Evolutionary conservation across 768 basidiomycete genomes (phyloP).

Genomic region (Panellus pusillus): DNA sequence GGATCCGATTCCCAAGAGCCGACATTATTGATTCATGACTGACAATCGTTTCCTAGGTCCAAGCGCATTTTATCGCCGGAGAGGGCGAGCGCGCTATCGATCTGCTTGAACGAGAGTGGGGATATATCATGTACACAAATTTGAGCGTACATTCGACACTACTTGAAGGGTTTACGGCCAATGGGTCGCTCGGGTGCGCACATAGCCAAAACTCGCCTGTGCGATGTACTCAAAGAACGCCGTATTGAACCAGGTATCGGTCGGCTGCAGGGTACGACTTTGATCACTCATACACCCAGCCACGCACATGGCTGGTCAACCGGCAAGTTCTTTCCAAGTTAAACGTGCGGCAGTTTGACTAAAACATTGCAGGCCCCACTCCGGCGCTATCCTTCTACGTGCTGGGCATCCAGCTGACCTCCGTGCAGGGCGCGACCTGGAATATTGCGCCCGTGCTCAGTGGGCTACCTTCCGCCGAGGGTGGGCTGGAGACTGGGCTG

Average conservation of each 20-base stretch:
- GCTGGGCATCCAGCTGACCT: conserved; percentile 43
- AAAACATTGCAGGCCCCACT: conserved; percentile 35
- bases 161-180: conserved; percentile 47
- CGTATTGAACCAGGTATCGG: conserved; percentile 40
- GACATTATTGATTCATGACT: background rate
- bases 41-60: conserved; percentile 33
- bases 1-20: background rate
- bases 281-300: conserved; percentile 46
- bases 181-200: conserved; percentile 44
- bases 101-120: conserved; percentile 47
- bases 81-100: conserved; percentile 48
- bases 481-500: conserved; percentile 45
- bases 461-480: conserved; percentile 41
- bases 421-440: conserved; percentile 43
- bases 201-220: too few relatives aligned
- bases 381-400: conserved; percentile 49
- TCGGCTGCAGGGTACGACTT: conserved; percentile 45
- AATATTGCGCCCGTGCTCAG: conserved; percentile 43
- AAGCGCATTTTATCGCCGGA: conserved; percentile 49
- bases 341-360: background rate
- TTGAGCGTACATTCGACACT: conserved; percentile 41
- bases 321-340: background rate
- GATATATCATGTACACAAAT: conserved; percentile 50
- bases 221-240: too few relatives aligned
- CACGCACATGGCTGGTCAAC: conserved; percentile 52